Base-by-base conservation (phyloP, 306 rosid species). In the Cucurbita argyrosperma region DNA sequence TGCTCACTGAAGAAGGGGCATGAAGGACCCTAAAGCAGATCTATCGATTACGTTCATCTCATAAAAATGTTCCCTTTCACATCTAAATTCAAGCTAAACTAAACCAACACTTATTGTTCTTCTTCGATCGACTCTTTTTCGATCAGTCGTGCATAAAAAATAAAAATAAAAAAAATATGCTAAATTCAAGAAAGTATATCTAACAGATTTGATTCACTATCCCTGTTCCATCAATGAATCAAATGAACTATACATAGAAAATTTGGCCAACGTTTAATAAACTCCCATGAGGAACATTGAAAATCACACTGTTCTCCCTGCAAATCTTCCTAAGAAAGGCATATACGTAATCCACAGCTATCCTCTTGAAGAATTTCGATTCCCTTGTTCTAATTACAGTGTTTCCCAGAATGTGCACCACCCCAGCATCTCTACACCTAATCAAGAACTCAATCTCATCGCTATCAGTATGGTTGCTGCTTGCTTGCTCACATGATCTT, bases 261-360 rank as follows among this genome's bases (percentile, higher is more conserved):
- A 91, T 77, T 73, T 89, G 99, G 9, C 99, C 99, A 74, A 95
- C 99, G 76, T 95, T 91, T 78, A 95, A 80, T 39, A 95, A 87
- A 80, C 92, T 88, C 92, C 91, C 99, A 80, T 95, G 99, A 76
- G 99, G 99, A 55, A 95, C 81, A 85, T 91, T 91, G 91, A 95
- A 95, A 80, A 95, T 95, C 60, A 81, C 95, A 87, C 97, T 95
- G 38, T 89, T 76, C 79, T 89, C 96, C 85, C 99, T 87, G 90
- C 99, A 95, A 11, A 95, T 71, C 85, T 91, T 91, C 88, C 96
- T 87, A 66, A 95, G 97, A 77, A 94, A 89, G 21, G 97, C 94
- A 83, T 90, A 89, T 21, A 91, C 21, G 71, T 89, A 94, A 85
- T 94, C 96, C 15, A 94, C 84, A 49, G 94, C 92, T 79, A 91